Evolutionary conservation across 305 asterid species (phyloP).

Genomic region (Fraxinus platypoda): DNA sequence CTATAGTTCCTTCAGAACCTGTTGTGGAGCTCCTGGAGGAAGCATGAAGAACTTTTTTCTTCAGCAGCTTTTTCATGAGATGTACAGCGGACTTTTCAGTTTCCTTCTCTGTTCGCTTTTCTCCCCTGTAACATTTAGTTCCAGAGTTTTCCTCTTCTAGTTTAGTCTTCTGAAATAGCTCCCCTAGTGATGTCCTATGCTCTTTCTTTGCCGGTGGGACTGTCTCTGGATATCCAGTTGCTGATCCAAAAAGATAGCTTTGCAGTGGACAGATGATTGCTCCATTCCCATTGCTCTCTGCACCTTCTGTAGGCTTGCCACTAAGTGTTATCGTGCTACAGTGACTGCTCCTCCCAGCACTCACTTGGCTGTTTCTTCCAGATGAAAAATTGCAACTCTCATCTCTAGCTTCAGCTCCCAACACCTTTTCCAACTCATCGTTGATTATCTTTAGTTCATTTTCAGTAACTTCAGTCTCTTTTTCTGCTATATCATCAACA

Average conservation of each 20-base stretch:
- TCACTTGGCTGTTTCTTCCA: slow-evolving; percentile 73
- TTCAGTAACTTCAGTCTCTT: slow-evolving; percentile 78
- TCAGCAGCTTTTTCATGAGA: slow-evolving; percentile 70
- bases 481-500: slow-evolving; percentile 71
- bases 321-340: slow-evolving; percentile 60
- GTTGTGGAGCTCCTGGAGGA: slow-evolving; percentile 40
- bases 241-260: slow-evolving; percentile 79
- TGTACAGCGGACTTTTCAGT: slow-evolving; percentile 63
- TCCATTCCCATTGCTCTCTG: slow-evolving; percentile 48
- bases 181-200: slow-evolving; percentile 77
- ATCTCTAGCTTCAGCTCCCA: slow-evolving; percentile 49
- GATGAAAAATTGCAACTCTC: slow-evolving; percentile 54
- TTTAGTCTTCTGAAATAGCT: slow-evolving; percentile 80
- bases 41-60: slow-evolving; percentile 43
- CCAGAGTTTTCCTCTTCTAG: slow-evolving; percentile 55
- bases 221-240: slow-evolving; percentile 55
- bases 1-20: slow-evolving; percentile 37
- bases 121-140: slow-evolving; percentile 44
- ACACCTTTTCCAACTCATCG: slow-evolving; percentile 83
- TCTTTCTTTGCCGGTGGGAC: slow-evolving; percentile 50
- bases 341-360: slow-evolving; percentile 67
- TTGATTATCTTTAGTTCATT: slow-evolving; percentile 72
- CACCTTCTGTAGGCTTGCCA: slow-evolving; percentile 57
- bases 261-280: slow-evolving; percentile 67
- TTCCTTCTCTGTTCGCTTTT: slow-evolving; percentile 57